These are phyloP conservation scores for Chlamydomonas urium DNA, from an alignment of 139 green algal species.

Conservation along the genomic window DNA sequence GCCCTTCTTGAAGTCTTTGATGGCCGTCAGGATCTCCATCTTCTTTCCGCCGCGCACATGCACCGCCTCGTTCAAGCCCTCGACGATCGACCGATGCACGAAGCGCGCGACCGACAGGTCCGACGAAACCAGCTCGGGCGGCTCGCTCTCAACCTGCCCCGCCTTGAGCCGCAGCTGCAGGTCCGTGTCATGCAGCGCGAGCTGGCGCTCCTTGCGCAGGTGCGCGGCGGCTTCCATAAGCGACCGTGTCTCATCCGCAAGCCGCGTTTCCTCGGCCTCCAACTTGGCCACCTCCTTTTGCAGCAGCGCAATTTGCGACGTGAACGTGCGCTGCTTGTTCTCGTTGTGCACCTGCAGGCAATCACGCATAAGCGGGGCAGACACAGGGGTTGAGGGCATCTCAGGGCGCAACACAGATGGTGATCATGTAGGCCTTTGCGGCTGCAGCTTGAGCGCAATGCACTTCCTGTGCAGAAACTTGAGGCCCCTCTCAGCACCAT, in stretches of 20 bases:
- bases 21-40: constrained; percentile 19
- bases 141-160: constrained; percentile 41
- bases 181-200: constrained; percentile 41
- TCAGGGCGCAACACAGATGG: too few relatives aligned
- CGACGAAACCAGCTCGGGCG: constrained; percentile 9
- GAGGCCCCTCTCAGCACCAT: too few relatives aligned
- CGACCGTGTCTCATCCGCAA: too few relatives aligned
- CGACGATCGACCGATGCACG: constrained; percentile 36
- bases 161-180: constrained; percentile 57
- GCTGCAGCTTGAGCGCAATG: too few relatives aligned
- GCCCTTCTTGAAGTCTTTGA: constrained; percentile 67
- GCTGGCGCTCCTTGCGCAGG: constrained; percentile 19
- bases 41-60: constrained; percentile 40
- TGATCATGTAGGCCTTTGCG: too few relatives aligned
- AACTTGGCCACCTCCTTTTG: constrained; percentile 9
- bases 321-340: background rate
- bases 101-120: constrained; percentile 43
- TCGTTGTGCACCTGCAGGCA: background rate
- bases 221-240: background rate
- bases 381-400: too few relatives aligned
- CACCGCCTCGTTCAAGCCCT: constrained; percentile 51
- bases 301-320: background rate
- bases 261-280: too few relatives aligned
- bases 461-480: too few relatives aligned
- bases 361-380: too few relatives aligned